phyloP scores from a whole-genome alignment of 2,329 filamentous ascomycete species.

The Cadophora luteo-olivacea region DNA sequence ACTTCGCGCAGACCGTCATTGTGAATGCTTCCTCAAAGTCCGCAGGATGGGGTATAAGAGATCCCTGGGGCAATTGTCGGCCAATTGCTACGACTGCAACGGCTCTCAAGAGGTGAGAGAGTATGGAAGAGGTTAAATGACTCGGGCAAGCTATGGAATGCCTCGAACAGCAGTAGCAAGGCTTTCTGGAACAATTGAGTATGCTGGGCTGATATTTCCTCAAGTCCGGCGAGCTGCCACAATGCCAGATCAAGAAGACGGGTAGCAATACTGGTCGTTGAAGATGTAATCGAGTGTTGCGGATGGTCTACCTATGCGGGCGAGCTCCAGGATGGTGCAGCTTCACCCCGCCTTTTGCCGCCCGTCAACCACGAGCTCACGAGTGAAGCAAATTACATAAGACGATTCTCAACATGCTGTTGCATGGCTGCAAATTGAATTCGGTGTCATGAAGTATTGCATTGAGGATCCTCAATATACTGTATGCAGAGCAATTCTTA shows the following conservation, averaged over 20 bases:
- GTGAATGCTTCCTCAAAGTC: background rate
- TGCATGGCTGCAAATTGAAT: background rate
- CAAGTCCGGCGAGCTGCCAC: background rate
- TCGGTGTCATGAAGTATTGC: background rate
- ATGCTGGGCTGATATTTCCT: too few relatives aligned
- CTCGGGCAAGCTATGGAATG: background rate
- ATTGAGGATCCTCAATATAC: background rate
- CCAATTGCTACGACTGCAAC: background rate
- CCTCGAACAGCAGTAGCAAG: background rate
- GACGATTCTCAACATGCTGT: background rate
- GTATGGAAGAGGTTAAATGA: background rate
- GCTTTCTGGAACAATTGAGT: background rate
- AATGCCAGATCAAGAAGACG: background rate
- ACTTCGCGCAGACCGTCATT: constrained; percentile 78
- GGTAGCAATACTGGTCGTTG: background rate
- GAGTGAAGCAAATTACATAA: background rate
- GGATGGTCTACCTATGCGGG: background rate
- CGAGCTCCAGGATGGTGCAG: background rate
- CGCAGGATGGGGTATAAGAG: background rate
- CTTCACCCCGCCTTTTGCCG: constrained; percentile 4
- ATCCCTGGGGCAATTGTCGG: background rate
- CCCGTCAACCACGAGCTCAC: background rate
- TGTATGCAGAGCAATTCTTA: background rate
- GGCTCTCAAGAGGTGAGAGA: background rate
- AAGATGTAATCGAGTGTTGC: background rate